phyloP scores from a whole-genome alignment of 1,139 yeast genomes.

The Yamadazyma triangularis region DNA sequence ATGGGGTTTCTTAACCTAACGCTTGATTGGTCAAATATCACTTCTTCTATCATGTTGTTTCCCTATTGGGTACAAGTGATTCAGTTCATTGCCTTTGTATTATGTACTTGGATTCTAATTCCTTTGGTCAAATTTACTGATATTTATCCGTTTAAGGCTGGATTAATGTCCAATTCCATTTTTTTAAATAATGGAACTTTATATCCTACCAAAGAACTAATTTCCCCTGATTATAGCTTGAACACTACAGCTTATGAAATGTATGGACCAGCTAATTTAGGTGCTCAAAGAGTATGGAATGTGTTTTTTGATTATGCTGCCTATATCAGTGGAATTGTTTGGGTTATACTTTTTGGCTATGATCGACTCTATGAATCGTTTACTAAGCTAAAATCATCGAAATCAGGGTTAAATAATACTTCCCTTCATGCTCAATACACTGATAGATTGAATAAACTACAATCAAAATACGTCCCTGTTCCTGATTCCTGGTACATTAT shows the following conservation, averaged over 20 bases:
- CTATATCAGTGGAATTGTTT: slow-evolving; percentile 41
- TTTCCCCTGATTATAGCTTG: slow-evolving; percentile 28
- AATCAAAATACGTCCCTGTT: slow-evolving; percentile 33
- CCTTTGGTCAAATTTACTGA: slow-evolving; percentile 38
- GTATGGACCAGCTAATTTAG: slow-evolving; percentile 36
- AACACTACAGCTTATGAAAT: slow-evolving; percentile 35
- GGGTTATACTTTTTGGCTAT: slow-evolving; percentile 41
- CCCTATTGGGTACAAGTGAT: slow-evolving; percentile 45
- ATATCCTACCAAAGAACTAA: slow-evolving; percentile 32
- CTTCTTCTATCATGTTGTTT: slow-evolving; percentile 38
- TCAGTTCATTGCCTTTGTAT: slow-evolving; percentile 36
- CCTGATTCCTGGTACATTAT: slow-evolving; percentile 39
- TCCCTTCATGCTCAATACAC: slow-evolving; percentile 13
- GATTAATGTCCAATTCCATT: slow-evolving; percentile 39
- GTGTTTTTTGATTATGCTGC: slow-evolving; percentile 52
- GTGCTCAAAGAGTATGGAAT: slow-evolving; percentile 47
- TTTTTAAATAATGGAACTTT: slow-evolving; percentile 24
- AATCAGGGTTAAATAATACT: neutral
- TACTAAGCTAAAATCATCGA: slow-evolving; percentile 9
- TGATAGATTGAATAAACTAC: slow-evolving; percentile 39
- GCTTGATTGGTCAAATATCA: slow-evolving; percentile 44
- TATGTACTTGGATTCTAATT: slow-evolving; percentile 39
- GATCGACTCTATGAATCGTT: slow-evolving; percentile 14
- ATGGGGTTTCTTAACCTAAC: slow-evolving; percentile 40
- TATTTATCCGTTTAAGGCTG: slow-evolving; percentile 20